These are phyloP conservation scores for Cystobasidium ongulense DNA, from an alignment of 768 basidiomycete genomes.

Conservation along the genomic window DNA sequence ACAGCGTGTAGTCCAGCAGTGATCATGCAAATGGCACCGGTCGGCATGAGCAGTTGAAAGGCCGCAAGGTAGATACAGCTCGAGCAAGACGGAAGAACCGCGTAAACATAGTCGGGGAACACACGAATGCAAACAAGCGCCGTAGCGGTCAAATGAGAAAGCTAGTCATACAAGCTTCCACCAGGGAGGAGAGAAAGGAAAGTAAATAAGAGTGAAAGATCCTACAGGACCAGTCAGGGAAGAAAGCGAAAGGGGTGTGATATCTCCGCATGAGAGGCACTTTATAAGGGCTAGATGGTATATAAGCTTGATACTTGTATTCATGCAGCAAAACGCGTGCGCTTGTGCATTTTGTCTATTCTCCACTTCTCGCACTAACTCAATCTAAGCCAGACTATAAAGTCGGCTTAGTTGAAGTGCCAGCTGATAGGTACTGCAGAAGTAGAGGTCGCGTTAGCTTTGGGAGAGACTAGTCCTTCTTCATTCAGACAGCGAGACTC, in stretches of 20 bases:
- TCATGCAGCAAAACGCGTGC: too few species aligned
- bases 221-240: background rate
- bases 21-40: too few species aligned
- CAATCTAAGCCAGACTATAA: background rate
- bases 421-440: constrained; percentile 20
- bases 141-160: background rate
- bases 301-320: background rate
- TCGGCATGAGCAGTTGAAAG: too few species aligned
- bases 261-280: too few species aligned
- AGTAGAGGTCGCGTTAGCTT: too few species aligned
- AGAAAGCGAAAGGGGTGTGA: background rate
- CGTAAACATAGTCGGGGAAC: too few species aligned
- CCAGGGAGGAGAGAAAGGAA: background rate
- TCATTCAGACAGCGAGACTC: background rate
- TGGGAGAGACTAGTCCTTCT: background rate
- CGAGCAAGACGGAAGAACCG: too few species aligned
- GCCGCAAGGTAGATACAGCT: too few species aligned
- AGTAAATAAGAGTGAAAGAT: background rate
- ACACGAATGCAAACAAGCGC: too few species aligned
- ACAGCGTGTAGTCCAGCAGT: too few species aligned
- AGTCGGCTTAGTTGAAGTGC: constrained; percentile 9
- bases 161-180: background rate
- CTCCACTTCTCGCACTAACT: too few species aligned
- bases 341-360: too few species aligned
- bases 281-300: background rate